Conservation (phyloP, 2,329 filamentous ascomycete genomes). For the Monilinia fructigena region DNA sequence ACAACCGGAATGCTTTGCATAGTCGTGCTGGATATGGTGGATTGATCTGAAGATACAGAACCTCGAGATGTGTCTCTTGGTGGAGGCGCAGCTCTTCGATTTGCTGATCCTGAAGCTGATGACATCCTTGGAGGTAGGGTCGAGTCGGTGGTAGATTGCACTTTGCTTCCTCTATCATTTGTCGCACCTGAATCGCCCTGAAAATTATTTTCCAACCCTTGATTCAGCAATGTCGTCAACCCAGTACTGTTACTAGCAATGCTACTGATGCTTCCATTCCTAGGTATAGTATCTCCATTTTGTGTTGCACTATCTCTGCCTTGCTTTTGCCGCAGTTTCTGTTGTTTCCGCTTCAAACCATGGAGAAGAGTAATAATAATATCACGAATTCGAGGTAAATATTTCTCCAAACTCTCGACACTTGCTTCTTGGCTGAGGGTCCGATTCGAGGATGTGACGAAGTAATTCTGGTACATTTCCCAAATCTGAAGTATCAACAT, state of each 20-base stretch:
- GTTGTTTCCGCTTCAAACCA: constrained; percentile 94
- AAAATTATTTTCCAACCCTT: constrained; percentile 45
- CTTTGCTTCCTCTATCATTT: constrained; percentile 31
- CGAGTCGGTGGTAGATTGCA: constrained; percentile 36
- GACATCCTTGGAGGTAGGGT: constrained; percentile 49
- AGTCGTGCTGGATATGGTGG: constrained; percentile 69
- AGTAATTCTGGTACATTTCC: constrained; percentile 93
- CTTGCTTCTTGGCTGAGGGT: constrained; percentile 96
- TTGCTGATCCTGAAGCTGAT: constrained; percentile 31
- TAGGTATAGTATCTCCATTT: constrained; percentile 35
- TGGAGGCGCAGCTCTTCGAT: constrained; percentile 33
- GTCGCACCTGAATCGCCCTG: constrained; percentile 27
- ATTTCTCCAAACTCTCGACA: constrained; percentile 88
- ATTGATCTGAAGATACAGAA: constrained; percentile 57
- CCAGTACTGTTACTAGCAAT: constrained; percentile 57
- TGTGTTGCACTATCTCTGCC: constrained; percentile 46
- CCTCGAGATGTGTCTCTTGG: constrained; percentile 52
- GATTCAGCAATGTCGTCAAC: constrained; percentile 58
- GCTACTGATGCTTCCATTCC: constrained; percentile 58
- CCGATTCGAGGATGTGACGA: constrained; percentile 83
- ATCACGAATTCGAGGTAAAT: constrained; percentile 89
- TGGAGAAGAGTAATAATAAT: constrained; percentile 98
- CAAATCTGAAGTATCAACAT: constrained; percentile 89
- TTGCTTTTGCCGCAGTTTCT: constrained; percentile 70
- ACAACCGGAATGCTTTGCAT: constrained; percentile 76